These are phyloP conservation scores for Aspergillaceae sp. DNA, from an alignment of 2,329 filamentous ascomycete genomes.

Conservation along the genomic window DNA sequence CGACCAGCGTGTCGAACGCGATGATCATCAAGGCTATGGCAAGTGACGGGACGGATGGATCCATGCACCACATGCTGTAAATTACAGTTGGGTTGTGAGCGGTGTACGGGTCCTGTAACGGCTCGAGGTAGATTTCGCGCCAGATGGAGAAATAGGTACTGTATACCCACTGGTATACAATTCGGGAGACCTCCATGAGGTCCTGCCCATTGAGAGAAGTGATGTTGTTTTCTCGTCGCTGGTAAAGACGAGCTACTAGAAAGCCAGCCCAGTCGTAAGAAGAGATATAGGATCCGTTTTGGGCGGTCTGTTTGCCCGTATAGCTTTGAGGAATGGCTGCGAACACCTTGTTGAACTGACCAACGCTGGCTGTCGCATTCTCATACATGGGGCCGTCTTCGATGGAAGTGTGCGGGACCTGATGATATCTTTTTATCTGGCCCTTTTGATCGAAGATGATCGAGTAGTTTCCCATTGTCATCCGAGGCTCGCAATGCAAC, in stretches of 20 bases:
- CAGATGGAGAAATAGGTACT: constrained; percentile 29
- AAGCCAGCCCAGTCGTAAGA: constrained; percentile 30
- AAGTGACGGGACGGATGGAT: constrained; percentile 21
- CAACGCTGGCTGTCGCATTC: constrained; percentile 26
- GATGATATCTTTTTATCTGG: constrained; percentile 14
- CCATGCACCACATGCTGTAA: constrained; percentile 24
- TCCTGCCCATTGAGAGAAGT: constrained; percentile 14
- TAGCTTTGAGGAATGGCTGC: constrained; percentile 26
- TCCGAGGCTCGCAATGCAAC: constrained; percentile 23
- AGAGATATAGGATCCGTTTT: constrained; percentile 19
- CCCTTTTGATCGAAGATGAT: constrained; percentile 22
- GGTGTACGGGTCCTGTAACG: constrained; percentile 9
- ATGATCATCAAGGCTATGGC: constrained; percentile 22
- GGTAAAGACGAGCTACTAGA: constrained; percentile 24
- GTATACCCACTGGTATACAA: constrained; percentile 28
- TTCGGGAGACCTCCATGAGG: constrained; percentile 18
- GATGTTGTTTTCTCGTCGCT: constrained; percentile 16
- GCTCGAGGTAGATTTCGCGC: constrained; percentile 23
- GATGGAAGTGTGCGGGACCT: constrained; percentile 13
- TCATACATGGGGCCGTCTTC: constrained; percentile 20
- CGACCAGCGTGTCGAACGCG: constrained; percentile 23
- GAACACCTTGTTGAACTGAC: constrained; percentile 30
- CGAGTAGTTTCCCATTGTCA: constrained; percentile 16
- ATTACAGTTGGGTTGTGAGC: constrained; percentile 21
- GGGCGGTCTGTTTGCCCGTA: constrained; percentile 16